Percentiles rank a stretch among this genome's conserved stretches.
Conservation (phyloP, 2,329 filamentous ascomycete genomes). For the Ceratocystiopsis sp. region DNA sequence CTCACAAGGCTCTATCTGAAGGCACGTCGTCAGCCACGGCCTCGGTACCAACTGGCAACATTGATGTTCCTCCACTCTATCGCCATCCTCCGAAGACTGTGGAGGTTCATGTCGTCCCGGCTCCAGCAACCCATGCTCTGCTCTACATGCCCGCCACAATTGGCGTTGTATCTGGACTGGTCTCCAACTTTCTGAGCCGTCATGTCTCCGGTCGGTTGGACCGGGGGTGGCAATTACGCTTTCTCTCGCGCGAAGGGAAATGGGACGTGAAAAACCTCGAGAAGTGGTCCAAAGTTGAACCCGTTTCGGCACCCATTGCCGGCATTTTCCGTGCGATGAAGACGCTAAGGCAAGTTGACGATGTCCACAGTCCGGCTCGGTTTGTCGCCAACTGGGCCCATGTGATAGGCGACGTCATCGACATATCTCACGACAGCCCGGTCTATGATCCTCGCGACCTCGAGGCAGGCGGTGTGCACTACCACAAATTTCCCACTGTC, state of each 20-base stretch:
- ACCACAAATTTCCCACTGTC: constrained; percentile 80
- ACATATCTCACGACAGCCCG: constrained; percentile 80
- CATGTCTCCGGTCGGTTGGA: constrained; percentile 64
- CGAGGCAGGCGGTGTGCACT: constrained; percentile 48
- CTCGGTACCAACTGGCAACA: constrained; percentile 19
- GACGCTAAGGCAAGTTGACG: constrained; percentile 78
- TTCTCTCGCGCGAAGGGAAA: constrained; percentile 77
- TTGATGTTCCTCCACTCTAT: constrained; percentile 29
- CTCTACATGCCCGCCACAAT: constrained; percentile 64
- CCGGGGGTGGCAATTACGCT: constrained; percentile 79
- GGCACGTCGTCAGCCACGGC: constrained; percentile 30
- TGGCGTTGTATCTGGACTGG: constrained; percentile 60
- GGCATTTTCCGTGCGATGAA: constrained; percentile 80
- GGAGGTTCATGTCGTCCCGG: constrained; percentile 52
- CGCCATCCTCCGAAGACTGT: constrained; percentile 36
- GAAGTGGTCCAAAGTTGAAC: constrained; percentile 71
- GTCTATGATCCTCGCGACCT: constrained; percentile 69
- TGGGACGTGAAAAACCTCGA: constrained; percentile 95
- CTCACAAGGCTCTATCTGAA: constrained; percentile 6
- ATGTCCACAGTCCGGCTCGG: constrained; percentile 55
- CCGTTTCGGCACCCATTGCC: constrained; percentile 64
- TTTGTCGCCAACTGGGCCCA: constrained; percentile 54
- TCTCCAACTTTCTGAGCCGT: constrained; percentile 63
- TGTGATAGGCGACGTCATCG: constrained; percentile 60
- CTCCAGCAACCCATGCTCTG: constrained; percentile 67